Percentiles rank a stretch among this genome's conserved stretches.
phyloP scores from a whole-genome alignment of 1,284 basidiomycete species.

The Amylostereum areolatum region DNA sequence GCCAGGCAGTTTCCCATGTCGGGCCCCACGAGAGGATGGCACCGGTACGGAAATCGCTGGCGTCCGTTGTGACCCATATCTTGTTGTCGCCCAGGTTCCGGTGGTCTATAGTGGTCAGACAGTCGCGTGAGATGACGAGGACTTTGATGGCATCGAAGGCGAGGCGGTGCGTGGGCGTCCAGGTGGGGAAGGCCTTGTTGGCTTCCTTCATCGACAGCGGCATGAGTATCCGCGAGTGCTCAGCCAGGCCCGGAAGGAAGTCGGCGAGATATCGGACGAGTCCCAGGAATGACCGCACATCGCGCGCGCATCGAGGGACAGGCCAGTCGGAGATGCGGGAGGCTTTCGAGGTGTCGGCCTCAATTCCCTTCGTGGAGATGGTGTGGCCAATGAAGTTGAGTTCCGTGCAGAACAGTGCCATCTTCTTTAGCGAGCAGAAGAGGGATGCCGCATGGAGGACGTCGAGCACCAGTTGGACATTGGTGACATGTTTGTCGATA shows the following conservation, averaged over 20 bases:
- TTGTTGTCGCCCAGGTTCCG: conserved; percentile 16
- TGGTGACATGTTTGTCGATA: conserved; percentile 26
- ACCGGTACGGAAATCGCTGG: conserved; percentile 19
- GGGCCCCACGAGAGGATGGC: conserved; percentile 16
- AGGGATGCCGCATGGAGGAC: conserved; percentile 13
- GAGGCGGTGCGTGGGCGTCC: conserved; percentile 21
- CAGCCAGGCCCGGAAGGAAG: conserved; percentile 27
- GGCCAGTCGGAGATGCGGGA: conserved; percentile 29
- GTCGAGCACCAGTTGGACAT: conserved; percentile 23
- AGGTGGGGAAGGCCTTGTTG: conserved; percentile 21
- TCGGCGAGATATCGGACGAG: conserved; percentile 26
- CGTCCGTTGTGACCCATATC: conserved; percentile 22
- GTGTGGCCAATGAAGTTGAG: conserved; percentile 30
- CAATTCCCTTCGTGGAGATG: conserved; percentile 25
- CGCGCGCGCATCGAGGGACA: conserved; percentile 14
- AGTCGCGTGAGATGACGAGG: conserved; percentile 19
- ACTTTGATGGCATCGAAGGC: conserved; percentile 34
- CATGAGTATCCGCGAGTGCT: conserved; percentile 23
- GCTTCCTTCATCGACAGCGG: conserved; percentile 23
- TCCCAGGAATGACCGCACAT: conserved; percentile 29
- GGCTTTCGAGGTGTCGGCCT: conserved; percentile 24
- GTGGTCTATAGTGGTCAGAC: conserved; percentile 27
- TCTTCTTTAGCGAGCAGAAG: conserved; percentile 26
- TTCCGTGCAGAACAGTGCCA: conserved; percentile 19
- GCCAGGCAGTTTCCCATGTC: conserved; percentile 10